Evolutionary conservation across 2,329 filamentous ascomycete species (phyloP), one percentile per base, ranked within the genome.

Genomic region (Ambrosiella xylebori): DNA sequence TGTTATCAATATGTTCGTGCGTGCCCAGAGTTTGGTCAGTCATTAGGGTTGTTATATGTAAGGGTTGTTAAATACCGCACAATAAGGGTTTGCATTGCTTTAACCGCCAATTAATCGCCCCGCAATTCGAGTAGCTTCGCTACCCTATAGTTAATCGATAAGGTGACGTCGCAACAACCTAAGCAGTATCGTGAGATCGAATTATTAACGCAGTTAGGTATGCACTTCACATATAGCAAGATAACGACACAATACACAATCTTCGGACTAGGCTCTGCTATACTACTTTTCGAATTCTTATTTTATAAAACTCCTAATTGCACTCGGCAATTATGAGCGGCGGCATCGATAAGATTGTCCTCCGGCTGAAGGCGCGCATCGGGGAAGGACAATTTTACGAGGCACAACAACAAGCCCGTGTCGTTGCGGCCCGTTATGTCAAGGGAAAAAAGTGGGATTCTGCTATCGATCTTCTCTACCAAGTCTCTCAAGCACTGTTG

Each of bases 381-480:
- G 77, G 81, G 64, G 88, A 94, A 71, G 91, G 90, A 66, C 85
- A 93, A 69, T 96, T 82, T 77, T 98, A 98, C 75, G 93, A 98
- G 78, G 93, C 93, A 60, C 91, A 97, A 73, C 93, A 98, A 71
- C 93, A 98, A 75, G 88, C 95, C 64, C 88, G 93, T 62, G 90
- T 96, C 57, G 91, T 96, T 64, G 90, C 90, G 61, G 85, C 88
- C 44, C 89, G 94, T 59, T 95, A 98, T 73, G 82, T 91, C 69
- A 97, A 97, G 74, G 78, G 85, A 49, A 75, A 80, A 61, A 91
- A 91, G 77, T 96, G 86, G 79, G 70, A 77, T 64, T 85, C 88
- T 11, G 93, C 94, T 53, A 84, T 89, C 68, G 87, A 95, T 64
- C 85, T 97, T 63, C 79, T 98, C 63, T 84, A 80, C 69, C 85